Evolutionary conservation across 106 monocot species (phyloP), one percentile per base, ranked within the genome.

Genomic region (Iris macrosiphon): DNA sequence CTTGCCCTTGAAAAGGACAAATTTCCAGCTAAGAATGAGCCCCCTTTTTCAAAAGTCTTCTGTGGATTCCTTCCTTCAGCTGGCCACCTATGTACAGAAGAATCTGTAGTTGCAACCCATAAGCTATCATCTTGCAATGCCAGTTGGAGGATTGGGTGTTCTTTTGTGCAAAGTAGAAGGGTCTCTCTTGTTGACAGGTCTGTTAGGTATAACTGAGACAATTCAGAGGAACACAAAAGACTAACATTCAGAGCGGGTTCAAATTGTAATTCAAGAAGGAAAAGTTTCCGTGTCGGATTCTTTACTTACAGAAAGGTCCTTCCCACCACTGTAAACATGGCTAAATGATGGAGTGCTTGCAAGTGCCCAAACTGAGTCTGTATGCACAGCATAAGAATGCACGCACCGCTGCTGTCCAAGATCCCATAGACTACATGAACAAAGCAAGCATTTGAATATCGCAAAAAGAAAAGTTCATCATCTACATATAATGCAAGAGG

Each of bases 311-410:
- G 87, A 98, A 49, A 65, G 75, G 60, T 98, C 96, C 65, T 80
- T 87, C 19, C 96, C 96, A 65, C 90, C 96, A 73, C 96, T 98
- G 53, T 98, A 98, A 72, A 98, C 96, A 77, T 98, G 96, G 46
- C 60, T 69, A 31, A 98, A 98, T 45, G 86, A 61, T 62, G 90
- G 72, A 57, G 83, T 87, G 45, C 90, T 83, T 44, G 96, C 90
- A 72, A 98, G 90, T 37, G 96, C 82, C 96, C 96, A 98, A 26
- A 98, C 87, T 28, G 96, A 98, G 68, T 98, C 96, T 44, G 86
- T 98, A 62, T 98, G 96, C 33, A 98, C 96, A 51, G 96, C 90
- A 80, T 98, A 98, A 61, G 90, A 98, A 73, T 98, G 96, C 18
- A 98, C 57, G 58, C 96, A 98, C 16, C 96, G 74, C 62, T 98